phyloP scores from a whole-genome alignment of 371 early-diverging fungal species.

The Rhizopus sp. region DNA sequence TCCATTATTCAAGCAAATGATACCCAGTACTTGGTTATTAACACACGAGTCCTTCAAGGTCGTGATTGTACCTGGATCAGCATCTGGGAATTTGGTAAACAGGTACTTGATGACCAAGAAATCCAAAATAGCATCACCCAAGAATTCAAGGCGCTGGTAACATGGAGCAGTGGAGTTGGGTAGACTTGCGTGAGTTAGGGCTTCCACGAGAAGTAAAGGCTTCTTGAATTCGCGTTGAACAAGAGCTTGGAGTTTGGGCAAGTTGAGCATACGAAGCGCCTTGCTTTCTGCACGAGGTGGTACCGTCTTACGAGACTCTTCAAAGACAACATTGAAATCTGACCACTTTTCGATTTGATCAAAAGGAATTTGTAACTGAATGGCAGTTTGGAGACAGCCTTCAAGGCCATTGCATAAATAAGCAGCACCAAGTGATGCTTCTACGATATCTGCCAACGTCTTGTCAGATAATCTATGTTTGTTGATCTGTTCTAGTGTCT shows the following conservation, averaged over 20 bases:
- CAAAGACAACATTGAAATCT: conserved; percentile 45
- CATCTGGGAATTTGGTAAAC: conserved; percentile 58
- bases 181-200: conserved; percentile 84
- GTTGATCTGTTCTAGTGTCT: conserved; percentile 31
- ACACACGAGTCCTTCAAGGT: conserved; percentile 85
- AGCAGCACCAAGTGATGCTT: conserved; percentile 87
- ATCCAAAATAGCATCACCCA: conserved; percentile 94
- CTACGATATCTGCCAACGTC: conserved; percentile 87
- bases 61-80: conserved; percentile 71
- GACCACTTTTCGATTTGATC: conserved; percentile 55
- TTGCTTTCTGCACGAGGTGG: conserved; percentile 34
- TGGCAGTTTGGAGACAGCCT: conserved; percentile 65
- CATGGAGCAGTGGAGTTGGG: conserved; percentile 60
- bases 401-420: conserved; percentile 62
- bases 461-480: conserved; percentile 73
- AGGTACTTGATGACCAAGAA: conserved; percentile 77
- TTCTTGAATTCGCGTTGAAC: conserved; percentile 76
- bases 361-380: conserved; percentile 59
- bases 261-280: conserved; percentile 28
- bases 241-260: conserved; percentile 45
- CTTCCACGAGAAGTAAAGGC: conserved; percentile 69
- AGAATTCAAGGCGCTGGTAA: conserved; percentile 92
- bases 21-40: conserved; percentile 82
- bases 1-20: conserved; percentile 63
- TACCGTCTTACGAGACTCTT: conserved; percentile 25